phyloP scores from a whole-genome alignment of 2,329 filamentous ascomycete species.

The Botrytis aclada region DNA sequence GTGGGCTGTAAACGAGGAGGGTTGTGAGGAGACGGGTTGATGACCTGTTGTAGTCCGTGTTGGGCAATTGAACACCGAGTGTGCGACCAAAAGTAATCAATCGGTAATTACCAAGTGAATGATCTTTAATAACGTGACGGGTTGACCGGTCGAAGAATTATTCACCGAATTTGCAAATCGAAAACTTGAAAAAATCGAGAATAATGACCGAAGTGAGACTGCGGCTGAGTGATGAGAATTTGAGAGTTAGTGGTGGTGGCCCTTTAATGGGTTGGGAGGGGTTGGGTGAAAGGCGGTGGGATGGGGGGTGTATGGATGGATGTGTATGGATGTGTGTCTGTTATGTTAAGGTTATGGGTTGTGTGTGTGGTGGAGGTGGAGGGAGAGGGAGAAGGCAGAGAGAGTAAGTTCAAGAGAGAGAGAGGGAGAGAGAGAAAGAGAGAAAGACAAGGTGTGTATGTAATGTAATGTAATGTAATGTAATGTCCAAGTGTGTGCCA shows the following conservation, averaged over 20 bases:
- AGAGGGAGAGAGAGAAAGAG: not conserved
- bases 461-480: not conserved
- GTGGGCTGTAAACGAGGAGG: conserved; percentile 45
- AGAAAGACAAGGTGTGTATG: not conserved
- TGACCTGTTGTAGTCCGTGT: conserved; percentile 50
- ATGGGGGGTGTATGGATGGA: not conserved
- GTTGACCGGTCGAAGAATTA: conserved; percentile 21
- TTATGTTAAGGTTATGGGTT: not conserved
- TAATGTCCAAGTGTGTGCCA: not conserved
- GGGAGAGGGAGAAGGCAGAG: not conserved
- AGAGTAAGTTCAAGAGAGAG: not conserved
- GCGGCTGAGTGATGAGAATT: conserved; percentile 22
- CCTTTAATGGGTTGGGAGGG: conserved; percentile 21
- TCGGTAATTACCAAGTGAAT: conserved; percentile 26
- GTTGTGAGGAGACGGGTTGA: conserved; percentile 42
- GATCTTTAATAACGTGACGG: conserved; percentile 32
- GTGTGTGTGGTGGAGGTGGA: not conserved
- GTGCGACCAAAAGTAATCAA: conserved; percentile 24
- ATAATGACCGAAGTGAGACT: conserved; percentile 19
- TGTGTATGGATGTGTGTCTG: not conserved
- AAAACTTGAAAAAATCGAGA: not conserved
- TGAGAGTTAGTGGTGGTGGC: conserved; percentile 16
- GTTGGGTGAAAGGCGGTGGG: conserved; percentile 19
- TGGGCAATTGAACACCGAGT: conserved; percentile 45
- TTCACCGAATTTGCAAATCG: conserved; percentile 20